Conservation (phyloP, 2,329 filamentous ascomycete genomes). For the Fusarium clavum region DNA sequence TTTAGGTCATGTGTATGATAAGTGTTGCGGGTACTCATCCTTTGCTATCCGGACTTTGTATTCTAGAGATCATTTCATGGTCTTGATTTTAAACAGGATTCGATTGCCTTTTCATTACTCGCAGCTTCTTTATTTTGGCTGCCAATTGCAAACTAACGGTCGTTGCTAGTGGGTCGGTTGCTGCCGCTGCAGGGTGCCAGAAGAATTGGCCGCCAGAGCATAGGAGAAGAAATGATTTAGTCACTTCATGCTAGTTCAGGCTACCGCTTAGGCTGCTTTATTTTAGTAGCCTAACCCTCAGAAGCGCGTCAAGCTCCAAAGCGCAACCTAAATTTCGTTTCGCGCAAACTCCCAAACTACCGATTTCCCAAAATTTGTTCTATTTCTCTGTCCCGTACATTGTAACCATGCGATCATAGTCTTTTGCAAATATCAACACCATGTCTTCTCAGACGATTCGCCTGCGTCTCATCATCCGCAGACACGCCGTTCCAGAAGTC, state of each 20-base stretch:
- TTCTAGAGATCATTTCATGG: background rate
- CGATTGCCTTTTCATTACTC: background rate
- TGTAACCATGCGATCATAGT: slow-evolving; percentile 35
- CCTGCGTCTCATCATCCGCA: slow-evolving; percentile 77
- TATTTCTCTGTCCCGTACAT: background rate
- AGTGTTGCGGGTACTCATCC: background rate
- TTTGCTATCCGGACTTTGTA: background rate
- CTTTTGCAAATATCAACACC: background rate
- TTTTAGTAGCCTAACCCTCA: background rate
- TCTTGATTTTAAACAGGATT: too few relatives aligned
- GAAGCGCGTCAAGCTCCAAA: slow-evolving; percentile 34
- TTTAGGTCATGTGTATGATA: background rate
- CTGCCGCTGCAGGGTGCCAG: background rate
- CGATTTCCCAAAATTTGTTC: background rate
- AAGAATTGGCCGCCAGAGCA: background rate
- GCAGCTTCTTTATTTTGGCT: background rate
- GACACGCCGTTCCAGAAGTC: slow-evolving; percentile 78
- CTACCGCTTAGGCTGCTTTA: background rate
- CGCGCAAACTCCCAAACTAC: slow-evolving; percentile 7
- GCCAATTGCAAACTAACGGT: background rate
- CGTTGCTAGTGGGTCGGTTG: slow-evolving; percentile 11
- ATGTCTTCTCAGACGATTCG: slow-evolving; percentile 65
- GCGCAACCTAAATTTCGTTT: slow-evolving; percentile 20
- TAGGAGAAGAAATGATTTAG: background rate
- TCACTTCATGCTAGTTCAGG: background rate